Conservation (phyloP, 1,284 basidiomycete species). For the Rhizopogon hawkerae region DNA sequence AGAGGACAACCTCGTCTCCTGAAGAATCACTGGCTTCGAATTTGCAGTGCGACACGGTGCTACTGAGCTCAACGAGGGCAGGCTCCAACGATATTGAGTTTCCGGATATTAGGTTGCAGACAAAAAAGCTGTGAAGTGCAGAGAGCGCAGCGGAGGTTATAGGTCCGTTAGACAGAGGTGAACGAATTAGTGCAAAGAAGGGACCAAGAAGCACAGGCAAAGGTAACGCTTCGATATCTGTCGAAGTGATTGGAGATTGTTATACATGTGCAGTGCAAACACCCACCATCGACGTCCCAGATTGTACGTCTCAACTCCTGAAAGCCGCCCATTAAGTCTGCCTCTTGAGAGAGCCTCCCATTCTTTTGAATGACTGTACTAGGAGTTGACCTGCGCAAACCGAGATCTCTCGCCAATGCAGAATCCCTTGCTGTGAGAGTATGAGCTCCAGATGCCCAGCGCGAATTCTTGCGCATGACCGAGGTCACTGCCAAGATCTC, state of each 20-base stretch:
- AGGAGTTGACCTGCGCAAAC: conserved; percentile 53
- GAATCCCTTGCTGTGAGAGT: conserved; percentile 53
- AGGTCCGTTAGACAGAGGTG: conserved; percentile 86
- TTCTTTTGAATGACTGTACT: conserved; percentile 31
- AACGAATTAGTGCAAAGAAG: conserved; percentile 90
- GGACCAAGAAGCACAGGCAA: conserved; percentile 66
- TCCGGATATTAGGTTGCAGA: conserved; percentile 63
- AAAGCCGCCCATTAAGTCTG: conserved; percentile 85
- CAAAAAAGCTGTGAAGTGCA: conserved; percentile 81
- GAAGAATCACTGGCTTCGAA: conserved; percentile 96
- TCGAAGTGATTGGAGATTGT: conserved; percentile 7
- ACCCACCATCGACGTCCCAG: conserved; percentile 65
- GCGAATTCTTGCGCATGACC: conserved; percentile 94
- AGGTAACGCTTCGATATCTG: conserved; percentile 54
- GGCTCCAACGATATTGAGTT: conserved; percentile 45
- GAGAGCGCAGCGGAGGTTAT: conserved; percentile 88
- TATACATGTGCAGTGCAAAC: conserved; percentile 3
- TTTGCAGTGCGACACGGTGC: conserved; percentile 89
- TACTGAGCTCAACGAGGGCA: conserved; percentile 80
- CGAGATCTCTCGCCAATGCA: conserved; percentile 62
- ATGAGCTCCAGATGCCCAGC: conserved; percentile 74
- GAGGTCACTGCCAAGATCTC: conserved; percentile 92
- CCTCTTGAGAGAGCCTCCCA: conserved; percentile 50
- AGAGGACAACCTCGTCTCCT: conserved; percentile 91
- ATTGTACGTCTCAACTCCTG: conserved; percentile 76